Base-by-base conservation (phyloP, 1,139 yeast species). In the Pichia sp. region DNA sequence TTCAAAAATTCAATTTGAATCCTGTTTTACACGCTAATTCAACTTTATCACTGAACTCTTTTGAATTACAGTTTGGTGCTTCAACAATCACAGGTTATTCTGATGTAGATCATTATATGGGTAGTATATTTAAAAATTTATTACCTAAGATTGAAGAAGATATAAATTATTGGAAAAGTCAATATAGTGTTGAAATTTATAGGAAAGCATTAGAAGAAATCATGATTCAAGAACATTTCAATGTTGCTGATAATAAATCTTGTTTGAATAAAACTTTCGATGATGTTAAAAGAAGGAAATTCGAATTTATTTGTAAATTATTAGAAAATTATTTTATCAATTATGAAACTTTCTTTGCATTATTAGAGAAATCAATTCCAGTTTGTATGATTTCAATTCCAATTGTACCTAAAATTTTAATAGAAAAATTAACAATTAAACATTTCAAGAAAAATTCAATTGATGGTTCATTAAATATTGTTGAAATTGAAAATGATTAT, bases 371-470 rank as follows among this genome's bases (percentile, higher is more conserved):
- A 1, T 39, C 51, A 9, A 32, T 18, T 4, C 14, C 21, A 3
- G 26, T 35, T 8, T 24, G 48, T 30, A 8, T 12, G 3, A 18
- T 17, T 21, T 30, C 45, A 4, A 28, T 48, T 5, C 49, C 49
- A 2, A 41, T 52, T 21, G 41, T 51, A 10, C 55, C 57, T 5
- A 26, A 23, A 14, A 34, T 17, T 12, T 21, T 53, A 9, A 20
- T 51, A n/a, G 31, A 36, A 4, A 20, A 28, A 5, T 40, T 50
- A 1, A 11, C 47, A 1, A 34, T 19, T 4, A 33, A 33, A 12
- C 52, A 46, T 38, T 48, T 54, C 31, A 25, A 25, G 2, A 39
- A 41, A 9, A 28, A 12, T 7, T 19, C 23, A 3, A 34, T n/a
- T n/a, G n/a, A 40, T 35, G 52, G 49, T 3, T 22, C 31, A 8